These are phyloP conservation scores for Phalaenopsis equestris DNA, from an alignment of 106 monocot genomes.

Conservation along the genomic window DNA sequence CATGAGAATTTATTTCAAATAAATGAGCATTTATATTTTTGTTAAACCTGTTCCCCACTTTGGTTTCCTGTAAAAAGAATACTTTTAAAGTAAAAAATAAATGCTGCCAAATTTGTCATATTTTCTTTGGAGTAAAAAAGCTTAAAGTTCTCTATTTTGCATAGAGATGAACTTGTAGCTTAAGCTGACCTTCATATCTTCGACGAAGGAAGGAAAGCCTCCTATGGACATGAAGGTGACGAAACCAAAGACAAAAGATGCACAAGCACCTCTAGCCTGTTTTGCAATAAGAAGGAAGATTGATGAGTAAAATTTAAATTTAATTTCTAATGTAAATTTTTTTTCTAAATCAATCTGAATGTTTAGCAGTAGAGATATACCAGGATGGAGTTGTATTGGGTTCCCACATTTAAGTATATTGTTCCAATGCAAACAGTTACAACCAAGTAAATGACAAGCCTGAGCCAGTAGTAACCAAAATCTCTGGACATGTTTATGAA, in stretches of 20 bases:
- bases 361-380: constrained; percentile 18
- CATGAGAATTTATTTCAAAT: neutral
- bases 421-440: constrained; percentile 68
- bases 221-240: constrained; percentile 98
- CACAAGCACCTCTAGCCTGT: constrained; percentile 87
- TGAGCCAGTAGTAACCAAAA: constrained; percentile 78
- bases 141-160: too few species aligned
- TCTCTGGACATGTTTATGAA: constrained; percentile 73
- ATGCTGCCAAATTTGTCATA: neutral
- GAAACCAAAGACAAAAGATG: constrained; percentile 80
- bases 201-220: constrained; percentile 90
- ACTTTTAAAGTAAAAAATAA: neutral
- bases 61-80: neutral
- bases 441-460: constrained; percentile 64
- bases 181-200: constrained; percentile 84
- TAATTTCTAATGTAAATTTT: neutral
- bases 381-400: constrained; percentile 62
- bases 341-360: neutral
- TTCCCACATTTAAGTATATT: constrained; percentile 73
- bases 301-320: neutral
- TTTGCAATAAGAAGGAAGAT: neutral
- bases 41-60: neutral
- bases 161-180: too few species aligned
- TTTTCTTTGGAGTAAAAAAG: neutral
- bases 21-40: neutral